phyloP scores from a whole-genome alignment of 2,329 filamentous ascomycete genomes.

The Penicillium fuscoglaucum region DNA sequence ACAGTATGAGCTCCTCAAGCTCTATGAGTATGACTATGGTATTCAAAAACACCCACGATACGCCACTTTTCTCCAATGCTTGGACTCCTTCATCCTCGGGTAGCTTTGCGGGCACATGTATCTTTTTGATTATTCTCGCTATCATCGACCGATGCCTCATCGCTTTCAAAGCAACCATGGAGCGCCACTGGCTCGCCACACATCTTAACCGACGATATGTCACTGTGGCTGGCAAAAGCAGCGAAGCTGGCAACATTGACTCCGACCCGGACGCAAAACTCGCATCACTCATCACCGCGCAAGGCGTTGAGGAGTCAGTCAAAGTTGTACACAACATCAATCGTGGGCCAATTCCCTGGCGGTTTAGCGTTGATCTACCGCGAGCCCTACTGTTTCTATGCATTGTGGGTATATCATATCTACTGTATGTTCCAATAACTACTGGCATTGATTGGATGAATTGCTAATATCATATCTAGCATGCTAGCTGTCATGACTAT shows the following conservation, averaged over 20 bases:
- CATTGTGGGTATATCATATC: conserved; percentile 75
- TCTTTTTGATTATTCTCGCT: conserved; percentile 81
- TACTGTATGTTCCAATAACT: conserved; percentile 66
- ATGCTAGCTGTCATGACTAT: conserved; percentile 93
- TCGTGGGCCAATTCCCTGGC: conserved; percentile 65
- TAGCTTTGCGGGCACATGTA: conserved; percentile 83
- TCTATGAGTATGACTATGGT: conserved; percentile 39
- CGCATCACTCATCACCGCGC: conserved; percentile 66
- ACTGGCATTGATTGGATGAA: background rate
- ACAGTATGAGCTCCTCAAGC: conserved; percentile 1
- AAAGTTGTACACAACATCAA: conserved; percentile 65
- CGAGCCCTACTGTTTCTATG: conserved; percentile 69
- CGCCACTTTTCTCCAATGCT: conserved; percentile 63
- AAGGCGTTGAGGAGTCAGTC: conserved; percentile 79
- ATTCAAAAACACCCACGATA: conserved; percentile 59
- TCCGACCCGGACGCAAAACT: conserved; percentile 63
- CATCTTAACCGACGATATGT: conserved; percentile 77
- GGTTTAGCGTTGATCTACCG: conserved; percentile 75
- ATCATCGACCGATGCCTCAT: conserved; percentile 68
- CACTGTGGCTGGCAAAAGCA: conserved; percentile 64
- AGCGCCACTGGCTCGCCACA: conserved; percentile 66
- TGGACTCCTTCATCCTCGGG: conserved; percentile 74
- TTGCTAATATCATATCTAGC: conserved; percentile 47
- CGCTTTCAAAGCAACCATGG: conserved; percentile 63
- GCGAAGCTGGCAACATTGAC: conserved; percentile 60